Evolutionary conservation across 139 green algal species (phyloP), one percentile per base, ranked within the genome.

Genomic region (Eudorina sp.): DNA sequence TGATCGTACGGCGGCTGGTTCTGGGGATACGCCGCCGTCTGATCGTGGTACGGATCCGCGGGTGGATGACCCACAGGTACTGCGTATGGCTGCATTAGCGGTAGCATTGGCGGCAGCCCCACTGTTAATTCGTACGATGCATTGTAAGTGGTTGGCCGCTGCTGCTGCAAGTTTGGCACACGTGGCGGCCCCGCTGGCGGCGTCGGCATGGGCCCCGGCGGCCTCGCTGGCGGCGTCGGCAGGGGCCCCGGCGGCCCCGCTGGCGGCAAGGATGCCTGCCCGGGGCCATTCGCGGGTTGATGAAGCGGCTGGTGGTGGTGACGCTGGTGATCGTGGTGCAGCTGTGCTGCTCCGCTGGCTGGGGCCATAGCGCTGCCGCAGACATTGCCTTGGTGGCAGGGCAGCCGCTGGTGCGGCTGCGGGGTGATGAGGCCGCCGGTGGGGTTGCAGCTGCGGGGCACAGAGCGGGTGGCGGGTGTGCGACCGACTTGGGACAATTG

Each of bases 391-490:
- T 51, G 51, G 75, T 83, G 75, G 53, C 75, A 83, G 5, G 75
- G 31, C 75, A 83, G 75, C 75, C 69, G 19, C 51, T 83, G 19
- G 31, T 66, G n/a, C n/a, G 75, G 75, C 21, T 48, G 31, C 3
- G 75, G 75, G 19, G 31, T 29, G 36, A 83, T 83, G 31, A 83
- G 75, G 16, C 75, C 75, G 75, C 75, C 69, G 3, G 75, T 70
- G 31, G 75, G 75, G 51, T 66, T 31, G 48, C 69, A 83, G 16
- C 48, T 69, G 74, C 18, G 46, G 74, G 11, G 62, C 62, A 72
- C 2, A 19, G 11, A 72, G 3, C 14, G 23, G 58, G 27, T 69
- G 27, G 58, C 23, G 27, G n/a, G n/a, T 21, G 27, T 34, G n/a
- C 58, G 58, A 21, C 58, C 25, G 27, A 36, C 27, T 21, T 69